These are phyloP conservation scores for Cercospora citrullina DNA, from an alignment of 2,329 filamentous ascomycete genomes.

Conservation along the genomic window DNA sequence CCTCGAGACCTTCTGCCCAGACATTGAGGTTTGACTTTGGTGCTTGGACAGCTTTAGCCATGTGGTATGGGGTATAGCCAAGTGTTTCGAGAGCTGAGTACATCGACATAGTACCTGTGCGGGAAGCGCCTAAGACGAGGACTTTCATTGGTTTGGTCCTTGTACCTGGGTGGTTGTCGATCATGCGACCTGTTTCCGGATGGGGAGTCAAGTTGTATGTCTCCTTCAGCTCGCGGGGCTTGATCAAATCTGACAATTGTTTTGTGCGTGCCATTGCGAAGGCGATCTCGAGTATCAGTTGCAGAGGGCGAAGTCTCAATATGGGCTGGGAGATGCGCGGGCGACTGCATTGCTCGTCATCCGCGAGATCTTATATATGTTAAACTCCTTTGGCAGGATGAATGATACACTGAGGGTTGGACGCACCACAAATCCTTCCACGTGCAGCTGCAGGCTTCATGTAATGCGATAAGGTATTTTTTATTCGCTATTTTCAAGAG, in stretches of 20 bases:
- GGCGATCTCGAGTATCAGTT: background rate
- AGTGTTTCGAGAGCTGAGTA: conserved; percentile 24
- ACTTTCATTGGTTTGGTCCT: conserved; percentile 29
- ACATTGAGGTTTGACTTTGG: conserved; percentile 22
- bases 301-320: background rate
- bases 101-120: conserved; percentile 32
- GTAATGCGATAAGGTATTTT: background rate
- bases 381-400: background rate
- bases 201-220: conserved; percentile 18
- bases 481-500: background rate
- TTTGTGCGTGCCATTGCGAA: background rate
- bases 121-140: conserved; percentile 29
- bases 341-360: background rate
- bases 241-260: conserved; percentile 11
- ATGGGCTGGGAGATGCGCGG: background rate
- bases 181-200: conserved; percentile 20
- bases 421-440: background rate
- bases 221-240: conserved; percentile 16
- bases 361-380: background rate
- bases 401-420: background rate
- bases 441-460: background rate
- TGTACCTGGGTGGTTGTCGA: conserved; percentile 18
- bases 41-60: conserved; percentile 23
- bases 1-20: conserved; percentile 25
- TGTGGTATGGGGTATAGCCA: conserved; percentile 29